Base-by-base conservation (phyloP, 31 red algal genomes). In the Porphyra umbilicalis region DNA sequence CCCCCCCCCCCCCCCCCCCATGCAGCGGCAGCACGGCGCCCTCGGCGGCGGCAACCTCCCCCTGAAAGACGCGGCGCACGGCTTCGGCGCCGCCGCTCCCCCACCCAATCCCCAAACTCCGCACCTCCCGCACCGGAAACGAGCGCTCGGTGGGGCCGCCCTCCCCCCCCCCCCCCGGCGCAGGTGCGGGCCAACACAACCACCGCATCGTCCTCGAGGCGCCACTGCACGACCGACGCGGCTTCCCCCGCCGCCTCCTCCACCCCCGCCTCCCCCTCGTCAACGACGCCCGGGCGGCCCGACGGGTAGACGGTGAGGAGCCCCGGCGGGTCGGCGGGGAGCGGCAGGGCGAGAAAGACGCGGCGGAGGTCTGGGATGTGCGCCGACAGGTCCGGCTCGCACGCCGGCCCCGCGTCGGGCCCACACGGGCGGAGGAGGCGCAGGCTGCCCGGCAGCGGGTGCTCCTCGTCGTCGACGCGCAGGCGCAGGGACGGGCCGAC, bases 261-360 rank as follows among this genome's bases (percentile, higher is more conserved):
- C 57, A 2, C 57, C 57, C 20, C 57, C 0, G 30, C 14, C 57
- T 71, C 25, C 57, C 25, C 57, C n/a, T n/a, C n/a, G 11, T 71
- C 57, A 7, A n/a, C 25, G 1, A 6, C 25, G 6, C 57, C 57
- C 18, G 57, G 57, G 0, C 25, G 57, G 57, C 57, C 57, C 14
- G 57, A 71, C 57, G 57, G 57, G 57, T 71, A 71, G 57, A 71
- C 57, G 57, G 57, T 71, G 57, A 71, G 57, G 25, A 71, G 57
- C 11, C 57, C 57, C 57, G 57, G 57, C 57, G 57, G 57, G 4
- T 2, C 25, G 25, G 57, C 57, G 57, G 57, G 57, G 3, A 71
- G 57, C 13, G 57, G 57, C 20, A 71, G 57, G 25, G 57, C 57
- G 25, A 71, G 25, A 29, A n/a, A 16, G 6, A 71, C 57, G 2